Conservation (phyloP, 495 filamentous ascomycete species). For the Penicillium herquei region DNA sequence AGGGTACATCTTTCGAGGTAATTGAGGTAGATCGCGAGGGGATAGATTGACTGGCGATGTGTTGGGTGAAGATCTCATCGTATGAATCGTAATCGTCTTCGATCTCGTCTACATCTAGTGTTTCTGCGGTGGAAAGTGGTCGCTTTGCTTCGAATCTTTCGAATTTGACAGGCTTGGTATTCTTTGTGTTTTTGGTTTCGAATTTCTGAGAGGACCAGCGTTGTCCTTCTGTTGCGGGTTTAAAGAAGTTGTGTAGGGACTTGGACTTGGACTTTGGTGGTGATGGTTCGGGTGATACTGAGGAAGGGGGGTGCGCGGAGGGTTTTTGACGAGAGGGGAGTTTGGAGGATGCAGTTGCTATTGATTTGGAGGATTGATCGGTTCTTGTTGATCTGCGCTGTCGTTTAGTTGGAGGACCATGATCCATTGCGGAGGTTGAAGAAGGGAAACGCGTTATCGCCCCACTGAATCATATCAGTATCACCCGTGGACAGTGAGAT, state of each 20-base stretch:
- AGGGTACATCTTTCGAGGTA: neutral
- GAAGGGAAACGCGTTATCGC: conserved; percentile 7
- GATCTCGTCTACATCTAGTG: conserved; percentile 44
- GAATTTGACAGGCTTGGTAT: too few species aligned
- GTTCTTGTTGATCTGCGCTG: conserved; percentile 34
- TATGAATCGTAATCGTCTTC: conserved; percentile 53
- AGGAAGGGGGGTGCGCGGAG: conserved; percentile 19
- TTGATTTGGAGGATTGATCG: conserved; percentile 4
- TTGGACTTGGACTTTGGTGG: conserved; percentile 15
- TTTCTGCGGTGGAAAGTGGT: conserved; percentile 15
- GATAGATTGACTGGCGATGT: conserved; percentile 5
- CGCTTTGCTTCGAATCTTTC: conserved; percentile 22
- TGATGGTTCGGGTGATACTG: conserved; percentile 9
- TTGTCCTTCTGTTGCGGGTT: conserved; percentile 26
- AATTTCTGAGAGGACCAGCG: conserved; percentile 35
- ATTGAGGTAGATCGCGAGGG: neutral
- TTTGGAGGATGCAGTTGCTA: conserved; percentile 2
- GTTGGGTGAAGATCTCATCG: conserved; percentile 40
- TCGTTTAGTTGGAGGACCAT: conserved; percentile 47
- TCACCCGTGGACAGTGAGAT: too few species aligned
- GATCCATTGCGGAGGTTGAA: conserved; percentile 35
- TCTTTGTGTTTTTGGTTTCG: conserved; percentile 6
- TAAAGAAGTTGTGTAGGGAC: conserved; percentile 24
- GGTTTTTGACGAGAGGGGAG: conserved; percentile 16
- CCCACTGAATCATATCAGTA: too few species aligned